A percentile compares a stretch with the other conserved stretches of the same genome.
Conservation (phyloP, 1,284 basidiomycete genomes). For the Ganoderma boninense region DNA sequence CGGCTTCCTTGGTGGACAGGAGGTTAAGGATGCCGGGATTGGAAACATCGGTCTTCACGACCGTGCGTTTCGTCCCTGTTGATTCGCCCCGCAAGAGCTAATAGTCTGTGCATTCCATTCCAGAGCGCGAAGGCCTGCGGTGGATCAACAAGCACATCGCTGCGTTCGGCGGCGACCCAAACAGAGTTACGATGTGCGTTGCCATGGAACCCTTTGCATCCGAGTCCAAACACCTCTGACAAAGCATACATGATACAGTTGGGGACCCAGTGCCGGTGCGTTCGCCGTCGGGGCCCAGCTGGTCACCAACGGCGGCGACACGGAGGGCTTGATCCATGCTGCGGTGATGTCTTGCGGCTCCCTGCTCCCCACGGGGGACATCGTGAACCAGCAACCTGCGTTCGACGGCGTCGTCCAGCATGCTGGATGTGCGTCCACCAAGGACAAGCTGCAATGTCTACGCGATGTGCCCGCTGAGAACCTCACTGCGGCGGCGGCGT, state of each 20-base stretch:
- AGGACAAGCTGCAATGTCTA: not conserved
- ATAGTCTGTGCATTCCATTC: not conserved
- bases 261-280: slow-evolving; percentile 52
- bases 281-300: slow-evolving; percentile 45
- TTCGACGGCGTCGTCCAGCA: not conserved
- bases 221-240: not conserved
- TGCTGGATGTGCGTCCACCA: not conserved
- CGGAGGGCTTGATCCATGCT: slow-evolving; percentile 30
- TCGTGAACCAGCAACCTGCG: not conserved
- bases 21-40: slow-evolving; percentile 55
- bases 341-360: not conserved
- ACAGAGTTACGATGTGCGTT: slow-evolving; percentile 41
- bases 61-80: slow-evolving; percentile 44
- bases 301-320: slow-evolving; percentile 43
- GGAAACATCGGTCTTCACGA: slow-evolving; percentile 44
- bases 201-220: not conserved
- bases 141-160: slow-evolving; percentile 59
- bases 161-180: slow-evolving; percentile 49
- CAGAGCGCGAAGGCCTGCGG: slow-evolving; percentile 50
- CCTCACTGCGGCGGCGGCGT: slow-evolving; percentile 30
- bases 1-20: slow-evolving; percentile 41
- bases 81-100: not conserved
- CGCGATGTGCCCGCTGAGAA: slow-evolving; percentile 45
- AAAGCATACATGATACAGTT: slow-evolving; percentile 30
- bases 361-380: not conserved